A percentile compares a stretch with the other conserved stretches of the same genome.
Evolutionary conservation across 2,329 filamentous ascomycete species (phyloP).

Genomic region (Thermomyces lanuginosus): DNA sequence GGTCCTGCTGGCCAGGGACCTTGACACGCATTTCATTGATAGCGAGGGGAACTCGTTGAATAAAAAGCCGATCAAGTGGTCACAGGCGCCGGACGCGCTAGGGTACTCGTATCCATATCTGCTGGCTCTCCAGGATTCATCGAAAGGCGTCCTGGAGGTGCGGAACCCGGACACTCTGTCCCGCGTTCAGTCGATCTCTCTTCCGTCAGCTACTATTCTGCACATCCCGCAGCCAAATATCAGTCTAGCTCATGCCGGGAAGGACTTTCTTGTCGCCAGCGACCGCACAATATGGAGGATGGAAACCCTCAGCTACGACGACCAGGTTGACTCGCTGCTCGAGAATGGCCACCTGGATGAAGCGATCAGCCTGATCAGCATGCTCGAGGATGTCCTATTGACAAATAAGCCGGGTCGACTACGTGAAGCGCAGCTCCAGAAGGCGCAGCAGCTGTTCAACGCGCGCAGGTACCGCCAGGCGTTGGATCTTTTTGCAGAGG

Average conservation of each 20-base stretch:
- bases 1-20: constrained; percentile 89
- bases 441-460: constrained; percentile 71
- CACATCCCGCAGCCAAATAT: constrained; percentile 87
- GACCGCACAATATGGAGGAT: constrained; percentile 92
- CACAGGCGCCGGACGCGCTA: constrained; percentile 68
- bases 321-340: constrained; percentile 70
- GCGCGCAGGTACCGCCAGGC: constrained; percentile 69
- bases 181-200: constrained; percentile 67
- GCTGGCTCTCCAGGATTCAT: constrained; percentile 63
- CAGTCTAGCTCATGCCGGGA: constrained; percentile 87
- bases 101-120: constrained; percentile 97
- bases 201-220: constrained; percentile 68
- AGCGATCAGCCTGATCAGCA: constrained; percentile 70
- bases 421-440: constrained; percentile 76
- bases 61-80: constrained; percentile 84
- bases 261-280: constrained; percentile 85
- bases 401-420: constrained; percentile 66
- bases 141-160: constrained; percentile 75
- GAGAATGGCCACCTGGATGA: constrained; percentile 65
- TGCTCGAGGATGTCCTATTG: constrained; percentile 84
- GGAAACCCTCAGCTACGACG: constrained; percentile 80
- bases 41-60: constrained; percentile 65
- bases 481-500: constrained; percentile 79
- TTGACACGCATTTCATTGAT: constrained; percentile 86
- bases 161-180: constrained; percentile 83